phyloP scores from a whole-genome alignment of 352 stramenopile species.

The Phytophthora ramorum region DNA sequence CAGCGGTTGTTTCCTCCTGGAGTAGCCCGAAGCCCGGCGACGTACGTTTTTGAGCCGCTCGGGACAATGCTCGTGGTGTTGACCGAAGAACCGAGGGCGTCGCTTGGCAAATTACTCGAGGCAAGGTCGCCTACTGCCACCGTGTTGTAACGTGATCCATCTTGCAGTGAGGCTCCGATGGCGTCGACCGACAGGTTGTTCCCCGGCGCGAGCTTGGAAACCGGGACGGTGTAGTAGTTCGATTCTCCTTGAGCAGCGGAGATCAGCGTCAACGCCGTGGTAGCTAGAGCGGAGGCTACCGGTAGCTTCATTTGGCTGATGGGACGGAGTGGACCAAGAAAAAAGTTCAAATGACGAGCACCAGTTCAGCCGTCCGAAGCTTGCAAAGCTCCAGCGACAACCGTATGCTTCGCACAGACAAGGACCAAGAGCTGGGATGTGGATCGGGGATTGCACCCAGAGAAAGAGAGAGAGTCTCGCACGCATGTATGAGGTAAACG shows the following conservation, averaged over 20 bases:
- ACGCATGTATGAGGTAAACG: not conserved
- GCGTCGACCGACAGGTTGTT: not conserved
- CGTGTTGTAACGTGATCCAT: not conserved
- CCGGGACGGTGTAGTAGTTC: not conserved
- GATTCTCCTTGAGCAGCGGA: conserved; percentile 1
- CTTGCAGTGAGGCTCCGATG: not conserved
- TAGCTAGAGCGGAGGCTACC: not conserved
- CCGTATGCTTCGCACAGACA: not conserved
- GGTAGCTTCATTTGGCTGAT: conserved; percentile 2
- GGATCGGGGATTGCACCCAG: not conserved
- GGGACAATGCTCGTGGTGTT: conserved; percentile 27
- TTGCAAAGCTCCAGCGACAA: not conserved
- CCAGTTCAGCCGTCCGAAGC: not conserved
- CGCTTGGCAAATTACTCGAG: not conserved
- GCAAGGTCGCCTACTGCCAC: not conserved
- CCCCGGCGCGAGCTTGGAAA: not conserved
- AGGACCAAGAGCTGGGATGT: not conserved
- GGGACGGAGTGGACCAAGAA: not conserved
- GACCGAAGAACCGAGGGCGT: not conserved
- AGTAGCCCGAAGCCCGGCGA: conserved; percentile 17
- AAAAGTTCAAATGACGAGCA: not conserved
- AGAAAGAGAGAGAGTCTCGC: too few relatives aligned
- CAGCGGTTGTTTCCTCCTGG: conserved; percentile 19
- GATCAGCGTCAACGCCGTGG: not conserved
- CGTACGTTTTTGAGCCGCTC: conserved; percentile 42